These are phyloP conservation scores for Cryptomeria japonica DNA, from an alignment of 75 land plant genomes.

Conservation along the genomic window DNA sequence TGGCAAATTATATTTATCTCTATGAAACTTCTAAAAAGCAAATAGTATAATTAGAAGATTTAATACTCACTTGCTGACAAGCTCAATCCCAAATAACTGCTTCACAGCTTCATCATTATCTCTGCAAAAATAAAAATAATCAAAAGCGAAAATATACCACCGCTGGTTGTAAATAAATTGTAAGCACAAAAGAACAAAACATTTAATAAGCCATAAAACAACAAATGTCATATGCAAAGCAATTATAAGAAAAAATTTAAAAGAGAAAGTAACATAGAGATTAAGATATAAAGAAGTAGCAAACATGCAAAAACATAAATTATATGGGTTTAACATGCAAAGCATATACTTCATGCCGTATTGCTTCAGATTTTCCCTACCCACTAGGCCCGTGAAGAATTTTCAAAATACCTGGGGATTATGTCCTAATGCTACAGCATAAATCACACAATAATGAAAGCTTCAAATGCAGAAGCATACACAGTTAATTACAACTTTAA, in stretches of 20 bases:
- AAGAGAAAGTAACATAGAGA: background rate
- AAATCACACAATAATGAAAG: no score
- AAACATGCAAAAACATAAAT: background rate
- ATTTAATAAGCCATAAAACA: background rate
- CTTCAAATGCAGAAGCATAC: no score
- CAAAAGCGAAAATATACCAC: background rate
- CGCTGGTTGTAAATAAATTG: background rate
- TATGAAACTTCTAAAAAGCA: background rate
- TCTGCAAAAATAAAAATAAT: slow-evolving; percentile 21
- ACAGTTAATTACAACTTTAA: no score
- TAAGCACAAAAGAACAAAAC: background rate
- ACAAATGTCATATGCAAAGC: background rate
- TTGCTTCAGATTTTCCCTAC: background rate
- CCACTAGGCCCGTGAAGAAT: background rate
- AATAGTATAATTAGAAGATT: background rate
- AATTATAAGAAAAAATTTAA: background rate
- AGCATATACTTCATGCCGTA: background rate
- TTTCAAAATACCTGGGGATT: no score
- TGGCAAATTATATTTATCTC: background rate
- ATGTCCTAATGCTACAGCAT: no score
- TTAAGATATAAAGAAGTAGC: background rate
- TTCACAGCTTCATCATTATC: slow-evolving; percentile 55
- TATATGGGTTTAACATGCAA: no score
- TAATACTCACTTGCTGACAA: slow-evolving; percentile 54
- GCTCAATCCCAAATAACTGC: slow-evolving; percentile 79